Base-by-base conservation (phyloP, 2,329 filamentous ascomycete species). In the Claviceps fusiformis region DNA sequence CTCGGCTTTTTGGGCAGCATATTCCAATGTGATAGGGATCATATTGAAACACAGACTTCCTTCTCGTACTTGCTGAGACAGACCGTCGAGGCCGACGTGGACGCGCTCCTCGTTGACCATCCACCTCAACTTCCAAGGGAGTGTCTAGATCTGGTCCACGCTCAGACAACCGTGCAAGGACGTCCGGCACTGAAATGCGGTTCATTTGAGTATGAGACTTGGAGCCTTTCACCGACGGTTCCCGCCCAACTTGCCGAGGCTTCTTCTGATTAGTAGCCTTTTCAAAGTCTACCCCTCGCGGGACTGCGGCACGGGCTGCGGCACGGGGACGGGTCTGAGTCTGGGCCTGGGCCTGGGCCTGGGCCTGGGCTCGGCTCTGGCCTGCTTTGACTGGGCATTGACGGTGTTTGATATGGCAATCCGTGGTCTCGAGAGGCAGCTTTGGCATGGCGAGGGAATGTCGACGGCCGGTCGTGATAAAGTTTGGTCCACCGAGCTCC, bases 1-100 rank as follows among this genome's bases (percentile, higher is more conserved):
- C 63, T 56, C 62, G 61, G 51, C 63, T 62, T 19, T 58, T 62
- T 55, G 61, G 63, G 46, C 64, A 64, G 58, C 63, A 64, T 33
- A 66, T 59, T 8, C 59, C 60, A 43, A 59, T 55, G 49, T 66
- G 63, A 15, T 60, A 54, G n/a, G 59, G 54, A 19, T 60, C 60
- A 45, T 58, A 56, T 47, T 46, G 10, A 37, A 56, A 31, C n/a
- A 54, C 24, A 24, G 50, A 46, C 31, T 33, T 31, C 44, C 35
- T 53, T 11, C 45, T 45, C 8, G 48, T 56, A 11, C 52, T 54
- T 10, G 11, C 31, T 10, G 50, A 24, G 13, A 11, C n/a, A 11
- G 45, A 43, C 15, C 50, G 51, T 24, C 29, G 47, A 37, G 39
- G 54, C 24, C 37, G 51, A 53, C 44, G 50, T 17, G 35, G 46